Evolutionary conservation across 1,284 basidiomycete genomes (phyloP).

Genomic region (Rhodotorula sp.): DNA sequence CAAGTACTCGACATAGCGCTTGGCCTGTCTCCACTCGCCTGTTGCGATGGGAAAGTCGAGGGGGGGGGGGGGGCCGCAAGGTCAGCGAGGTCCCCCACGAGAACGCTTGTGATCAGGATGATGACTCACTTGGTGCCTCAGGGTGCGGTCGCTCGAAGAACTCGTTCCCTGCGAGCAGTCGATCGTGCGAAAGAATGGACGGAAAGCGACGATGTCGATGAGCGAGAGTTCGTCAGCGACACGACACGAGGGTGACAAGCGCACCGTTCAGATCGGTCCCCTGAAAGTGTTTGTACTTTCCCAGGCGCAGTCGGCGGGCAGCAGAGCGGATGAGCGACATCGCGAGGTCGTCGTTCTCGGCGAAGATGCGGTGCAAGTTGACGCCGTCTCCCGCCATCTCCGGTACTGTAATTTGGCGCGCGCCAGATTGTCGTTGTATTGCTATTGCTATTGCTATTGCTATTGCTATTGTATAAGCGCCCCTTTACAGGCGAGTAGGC

Average conservation of each 20-base stretch:
- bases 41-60: not conserved
- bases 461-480: no score
- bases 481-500: no score
- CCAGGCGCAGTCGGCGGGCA: conserved; percentile 25
- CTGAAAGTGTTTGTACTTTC: conserved; percentile 33
- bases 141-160: conserved; percentile 36
- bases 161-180: conserved; percentile 24
- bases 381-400: no score
- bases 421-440: no score
- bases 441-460: no score
- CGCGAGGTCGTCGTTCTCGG: not conserved
- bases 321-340: conserved; percentile 28
- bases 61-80: no score
- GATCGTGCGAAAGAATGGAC: not conserved
- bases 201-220: not conserved
- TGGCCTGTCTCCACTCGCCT: conserved; percentile 36
- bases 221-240: not conserved
- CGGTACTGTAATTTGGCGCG: no score
- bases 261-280: conserved; percentile 36
- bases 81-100: not conserved
- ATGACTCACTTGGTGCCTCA: conserved; percentile 11
- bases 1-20: conserved; percentile 36
- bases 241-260: not conserved
- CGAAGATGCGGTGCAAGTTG: not conserved
- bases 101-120: no score